phyloP scores from a whole-genome alignment of 106 monocot genomes.

The Ottelia alismoides region DNA sequence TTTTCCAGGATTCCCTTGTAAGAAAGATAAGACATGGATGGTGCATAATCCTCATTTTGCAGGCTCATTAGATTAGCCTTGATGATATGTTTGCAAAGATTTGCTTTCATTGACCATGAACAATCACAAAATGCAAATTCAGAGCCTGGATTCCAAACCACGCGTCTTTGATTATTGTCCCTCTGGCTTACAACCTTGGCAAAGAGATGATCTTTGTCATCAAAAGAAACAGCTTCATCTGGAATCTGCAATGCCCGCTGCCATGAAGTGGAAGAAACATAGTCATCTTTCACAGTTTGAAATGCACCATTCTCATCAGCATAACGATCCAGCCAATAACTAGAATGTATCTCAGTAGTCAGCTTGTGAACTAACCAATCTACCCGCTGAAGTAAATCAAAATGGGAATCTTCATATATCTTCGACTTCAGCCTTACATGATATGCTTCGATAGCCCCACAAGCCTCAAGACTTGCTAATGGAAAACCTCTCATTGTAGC shows the following conservation, averaged over 20 bases:
- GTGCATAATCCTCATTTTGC: slow-evolving; percentile 19
- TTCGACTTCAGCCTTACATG: slow-evolving; percentile 85
- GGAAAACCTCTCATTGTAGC: slow-evolving; percentile 62
- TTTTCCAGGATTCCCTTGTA: slow-evolving; percentile 44
- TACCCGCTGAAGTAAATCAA: slow-evolving; percentile 74
- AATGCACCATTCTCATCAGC: slow-evolving; percentile 91
- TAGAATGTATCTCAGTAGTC: slow-evolving; percentile 92
- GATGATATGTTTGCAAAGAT: slow-evolving; percentile 91
- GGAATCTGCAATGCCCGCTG: slow-evolving; percentile 72
- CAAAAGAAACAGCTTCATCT: slow-evolving; percentile 47
- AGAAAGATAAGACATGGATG: slow-evolving; percentile 45
- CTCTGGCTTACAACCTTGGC: slow-evolving; percentile 71
- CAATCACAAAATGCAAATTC: slow-evolving; percentile 90
- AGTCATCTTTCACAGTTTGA: slow-evolving; percentile 65
- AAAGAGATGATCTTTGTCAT: slow-evolving; percentile 34
- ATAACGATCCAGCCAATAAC: slow-evolving; percentile 86
- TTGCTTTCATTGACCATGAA: slow-evolving; percentile 82
- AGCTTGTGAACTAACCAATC: slow-evolving; percentile 98
- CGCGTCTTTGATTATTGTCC: slow-evolving; percentile 20
- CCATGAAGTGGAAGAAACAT: slow-evolving; percentile 84
- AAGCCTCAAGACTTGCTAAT: slow-evolving; percentile 69
- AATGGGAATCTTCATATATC: slow-evolving; percentile 78
- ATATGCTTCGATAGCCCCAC: slow-evolving; percentile 87
- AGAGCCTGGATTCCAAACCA: slow-evolving; percentile 81
- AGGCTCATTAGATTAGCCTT: slow-evolving; percentile 66